phyloP scores from a whole-genome alignment of 2,329 filamentous ascomycete genomes.

The Tolypocladium album region DNA sequence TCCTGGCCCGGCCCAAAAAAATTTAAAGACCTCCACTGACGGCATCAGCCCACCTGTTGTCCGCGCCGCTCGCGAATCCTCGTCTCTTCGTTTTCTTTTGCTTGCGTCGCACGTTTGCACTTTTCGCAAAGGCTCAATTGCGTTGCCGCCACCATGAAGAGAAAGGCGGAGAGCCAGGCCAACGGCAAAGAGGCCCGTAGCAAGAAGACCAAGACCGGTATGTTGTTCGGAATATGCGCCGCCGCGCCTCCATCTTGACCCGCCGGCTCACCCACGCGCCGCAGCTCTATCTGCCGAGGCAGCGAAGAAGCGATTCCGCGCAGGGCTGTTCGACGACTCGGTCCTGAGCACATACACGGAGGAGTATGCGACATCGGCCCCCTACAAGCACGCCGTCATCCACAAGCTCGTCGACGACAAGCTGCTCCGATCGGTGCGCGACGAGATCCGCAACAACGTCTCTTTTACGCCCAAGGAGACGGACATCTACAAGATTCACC shows the following conservation, averaged over 20 bases:
- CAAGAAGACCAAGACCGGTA: slow-evolving; percentile 44
- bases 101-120: not conserved
- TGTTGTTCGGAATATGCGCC: slow-evolving; percentile 8
- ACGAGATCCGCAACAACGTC: slow-evolving; percentile 82
- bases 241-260: slow-evolving; percentile 4
- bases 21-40: not conserved
- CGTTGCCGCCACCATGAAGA: slow-evolving; percentile 36
- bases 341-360: slow-evolving; percentile 48
- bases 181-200: slow-evolving; percentile 32
- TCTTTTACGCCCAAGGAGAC: slow-evolving; percentile 98
- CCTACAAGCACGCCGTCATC: slow-evolving; percentile 92
- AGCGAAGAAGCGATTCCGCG: slow-evolving; percentile 49
- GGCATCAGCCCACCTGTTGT: not conserved
- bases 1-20: not conserved
- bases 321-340: slow-evolving; percentile 51
- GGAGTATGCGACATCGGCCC: slow-evolving; percentile 52
- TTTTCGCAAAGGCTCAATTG: slow-evolving; percentile 8
- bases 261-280: not conserved
- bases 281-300: slow-evolving; percentile 37
- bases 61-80: not conserved
- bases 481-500: slow-evolving; percentile 99
- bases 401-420: slow-evolving; percentile 65
- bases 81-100: not conserved
- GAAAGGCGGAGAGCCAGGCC: slow-evolving; percentile 42
- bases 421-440: slow-evolving; percentile 76